These are phyloP conservation scores for Fomitiporia mediterranea DNA, from an alignment of 1,284 basidiomycete genomes.

Conservation along the genomic window DNA sequence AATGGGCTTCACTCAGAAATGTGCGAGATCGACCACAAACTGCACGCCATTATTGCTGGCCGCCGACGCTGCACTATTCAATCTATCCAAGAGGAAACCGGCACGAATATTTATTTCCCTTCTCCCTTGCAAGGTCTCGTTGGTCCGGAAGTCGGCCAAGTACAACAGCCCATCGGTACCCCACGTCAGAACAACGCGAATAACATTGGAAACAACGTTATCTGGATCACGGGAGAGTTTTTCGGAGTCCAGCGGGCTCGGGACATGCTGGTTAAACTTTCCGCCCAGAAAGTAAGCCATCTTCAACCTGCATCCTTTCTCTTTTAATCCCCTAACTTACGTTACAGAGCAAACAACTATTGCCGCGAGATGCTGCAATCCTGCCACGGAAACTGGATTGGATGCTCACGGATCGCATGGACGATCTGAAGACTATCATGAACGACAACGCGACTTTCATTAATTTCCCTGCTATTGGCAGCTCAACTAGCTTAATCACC, in stretches of 20 bases:
- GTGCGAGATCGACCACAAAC: constrained; percentile 93
- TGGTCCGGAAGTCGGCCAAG: constrained; percentile 45
- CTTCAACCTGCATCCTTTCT: not conserved
- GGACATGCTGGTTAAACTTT: constrained; percentile 91
- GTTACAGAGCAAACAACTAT: constrained; percentile 83
- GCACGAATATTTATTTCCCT: constrained; percentile 94
- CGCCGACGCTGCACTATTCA: constrained; percentile 87
- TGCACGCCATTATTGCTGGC: constrained; percentile 89
- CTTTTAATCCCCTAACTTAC: constrained; percentile 16
- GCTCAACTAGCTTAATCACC: constrained; percentile 86
- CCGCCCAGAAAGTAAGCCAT: constrained; percentile 72
- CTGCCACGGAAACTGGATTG: constrained; percentile 96
- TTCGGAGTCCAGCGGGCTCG: constrained; percentile 93
- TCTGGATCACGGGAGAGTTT: constrained; percentile 98
- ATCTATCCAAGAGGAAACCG: constrained; percentile 95
- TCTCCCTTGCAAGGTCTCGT: constrained; percentile 86
- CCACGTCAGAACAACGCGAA: constrained; percentile 43
- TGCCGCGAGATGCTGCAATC: constrained; percentile 91
- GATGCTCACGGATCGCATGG: constrained; percentile 91
- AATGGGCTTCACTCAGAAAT: constrained; percentile 85
- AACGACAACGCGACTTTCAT: constrained; percentile 96
- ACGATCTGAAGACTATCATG: constrained; percentile 90
- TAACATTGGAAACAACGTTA: no score
- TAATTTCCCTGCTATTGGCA: constrained; percentile 88
- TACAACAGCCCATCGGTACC: constrained; percentile 9